phyloP scores from a whole-genome alignment of 345 rosid genomes.

The Citrus cavaleriei region DNA sequence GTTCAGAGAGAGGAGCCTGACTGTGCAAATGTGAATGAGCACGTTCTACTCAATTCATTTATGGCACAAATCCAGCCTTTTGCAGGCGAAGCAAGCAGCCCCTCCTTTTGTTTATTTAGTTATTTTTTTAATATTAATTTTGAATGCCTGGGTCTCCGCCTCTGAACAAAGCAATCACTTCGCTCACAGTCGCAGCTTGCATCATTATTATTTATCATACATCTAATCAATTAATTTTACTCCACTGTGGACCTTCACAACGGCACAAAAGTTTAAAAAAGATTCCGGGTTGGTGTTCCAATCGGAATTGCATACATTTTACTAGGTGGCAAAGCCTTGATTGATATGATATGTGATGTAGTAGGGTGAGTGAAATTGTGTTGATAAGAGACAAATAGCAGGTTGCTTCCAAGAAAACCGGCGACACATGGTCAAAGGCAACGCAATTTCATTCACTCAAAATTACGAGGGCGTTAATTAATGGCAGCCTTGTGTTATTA shows the following conservation, averaged over 20 bases:
- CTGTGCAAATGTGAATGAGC: not conserved
- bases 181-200: no score
- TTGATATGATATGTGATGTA: no score
- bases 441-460: not conserved
- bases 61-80: not conserved
- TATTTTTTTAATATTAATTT: not conserved
- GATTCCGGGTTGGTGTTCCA: no score
- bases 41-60: not conserved
- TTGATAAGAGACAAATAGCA: not conserved
- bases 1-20: not conserved
- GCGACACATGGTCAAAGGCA: not conserved
- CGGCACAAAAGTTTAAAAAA: not conserved
- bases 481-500: no score
- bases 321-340: not conserved
- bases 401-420: not conserved
- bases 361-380: no score
- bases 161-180: not conserved
- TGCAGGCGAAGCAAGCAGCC: not conserved
- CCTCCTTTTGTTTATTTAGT: not conserved
- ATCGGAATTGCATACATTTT: not conserved
- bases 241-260: not conserved
- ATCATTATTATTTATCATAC: no score
- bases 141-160: not conserved
- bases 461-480: not conserved
- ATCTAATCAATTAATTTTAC: no score